A percentile compares a stretch with the other conserved stretches of the same genome.
phyloP scores from a whole-genome alignment of 2,329 filamentous ascomycete genomes.

The Hysterium pulicare region DNA sequence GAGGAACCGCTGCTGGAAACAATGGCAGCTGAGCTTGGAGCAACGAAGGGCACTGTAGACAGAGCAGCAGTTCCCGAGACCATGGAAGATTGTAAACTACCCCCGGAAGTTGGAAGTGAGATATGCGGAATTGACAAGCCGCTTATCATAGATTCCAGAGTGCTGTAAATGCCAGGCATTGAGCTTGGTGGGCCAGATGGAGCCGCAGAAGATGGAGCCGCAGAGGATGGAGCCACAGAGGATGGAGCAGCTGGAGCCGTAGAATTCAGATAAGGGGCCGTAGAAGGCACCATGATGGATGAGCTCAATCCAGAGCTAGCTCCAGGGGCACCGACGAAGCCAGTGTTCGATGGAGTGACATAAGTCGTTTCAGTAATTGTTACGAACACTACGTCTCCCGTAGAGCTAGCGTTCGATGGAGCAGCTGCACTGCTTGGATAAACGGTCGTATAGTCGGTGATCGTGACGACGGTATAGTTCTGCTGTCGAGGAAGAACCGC shows the following conservation, averaged over 20 bases:
- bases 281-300: neutral
- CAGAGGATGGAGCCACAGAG: too few relatives aligned
- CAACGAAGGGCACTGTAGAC: too few relatives aligned
- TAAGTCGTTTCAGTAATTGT: neutral
- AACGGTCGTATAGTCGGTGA: conserved; percentile 7
- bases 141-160: neutral
- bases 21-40: too few relatives aligned
- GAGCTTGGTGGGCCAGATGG: neutral
- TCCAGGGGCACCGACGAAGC: neutral
- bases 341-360: neutral
- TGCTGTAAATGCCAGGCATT: neutral
- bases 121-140: neutral
- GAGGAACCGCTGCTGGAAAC: too few relatives aligned
- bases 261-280: neutral
- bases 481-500: neutral
- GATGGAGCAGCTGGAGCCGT: too few relatives aligned
- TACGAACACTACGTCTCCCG: neutral
- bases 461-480: conserved; percentile 5
- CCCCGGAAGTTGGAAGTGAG: neutral
- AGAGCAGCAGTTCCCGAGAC: too few relatives aligned
- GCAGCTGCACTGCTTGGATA: neutral
- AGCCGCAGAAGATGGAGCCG: neutral
- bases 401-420: neutral
- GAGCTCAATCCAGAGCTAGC: neutral
- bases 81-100: neutral